Evolutionary conservation across 2,329 filamentous ascomycete species (phyloP), one percentile per base, ranked within the genome.

Genomic region (Alternaria solani): DNA sequence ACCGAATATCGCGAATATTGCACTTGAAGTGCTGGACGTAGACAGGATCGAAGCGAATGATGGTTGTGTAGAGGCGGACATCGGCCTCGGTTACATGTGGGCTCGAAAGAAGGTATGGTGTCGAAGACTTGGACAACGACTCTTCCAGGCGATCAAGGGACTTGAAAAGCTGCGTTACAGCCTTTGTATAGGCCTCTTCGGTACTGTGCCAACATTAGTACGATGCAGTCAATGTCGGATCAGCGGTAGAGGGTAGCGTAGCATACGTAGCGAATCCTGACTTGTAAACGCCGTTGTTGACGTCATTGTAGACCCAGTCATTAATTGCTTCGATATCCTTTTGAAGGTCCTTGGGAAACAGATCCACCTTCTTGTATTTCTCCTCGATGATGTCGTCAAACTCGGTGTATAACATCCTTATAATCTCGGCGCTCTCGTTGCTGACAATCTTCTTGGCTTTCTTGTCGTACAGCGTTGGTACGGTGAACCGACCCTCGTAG

Each of bases 341-440:
- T 53, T 78, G 69, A 52, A 85, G 66, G 7, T 80, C 73, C 59
- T 80, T 69, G 0, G 83, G 83, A 34, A 83, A 76, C 5, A 84
- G 72, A 51, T 83, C 81, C 1, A 84, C 52, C 1, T 75, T 72
- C 61, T 76, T 80, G 69, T 80, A 80, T 66, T 82, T 74, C 7
- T 80, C 78, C 2, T 78, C 78, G n/a, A 85, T 67, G 25, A 84
- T 48, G 39, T 80, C 74, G 59, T 98, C 89, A 75, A 98, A 98
- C 77, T 88, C 91, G 42, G 85, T 85, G 75, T 91, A 91, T 63
- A 97, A 83, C 91, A 97, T 96, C 75, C 94, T 89, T 77, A 97
- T 89, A 76, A 97, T 97, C 81, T 97, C 94, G 67, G 89, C 89
- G 78, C 91, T 93, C 85, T 97, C 94, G 69, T 97, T 97, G 86